These are phyloP conservation scores for Solanum lignicaule DNA, from an alignment of 257 asterid species.

Conservation along the genomic window DNA sequence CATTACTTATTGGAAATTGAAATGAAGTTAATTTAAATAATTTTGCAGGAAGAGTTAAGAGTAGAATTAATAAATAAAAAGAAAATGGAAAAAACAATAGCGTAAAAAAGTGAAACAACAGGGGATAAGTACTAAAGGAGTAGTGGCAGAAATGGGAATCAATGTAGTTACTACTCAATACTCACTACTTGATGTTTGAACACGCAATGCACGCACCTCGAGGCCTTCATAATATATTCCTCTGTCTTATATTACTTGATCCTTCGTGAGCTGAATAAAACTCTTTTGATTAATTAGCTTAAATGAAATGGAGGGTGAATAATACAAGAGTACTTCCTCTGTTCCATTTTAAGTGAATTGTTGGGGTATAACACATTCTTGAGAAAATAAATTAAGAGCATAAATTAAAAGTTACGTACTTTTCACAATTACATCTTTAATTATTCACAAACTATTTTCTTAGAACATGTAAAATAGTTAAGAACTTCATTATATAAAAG, in stretches of 20 bases:
- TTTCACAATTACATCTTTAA: neutral
- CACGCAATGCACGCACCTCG: conserved; percentile 2
- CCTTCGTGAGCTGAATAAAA: too few species aligned
- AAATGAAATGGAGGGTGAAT: neutral
- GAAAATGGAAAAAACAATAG: neutral
- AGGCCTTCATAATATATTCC: neutral
- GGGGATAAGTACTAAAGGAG: neutral
- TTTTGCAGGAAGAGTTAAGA: neutral
- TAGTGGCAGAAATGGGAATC: neutral
- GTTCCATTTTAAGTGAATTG: neutral
- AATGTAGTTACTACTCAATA: conserved; percentile 1
- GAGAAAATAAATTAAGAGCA: neutral
- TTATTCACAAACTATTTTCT: neutral
- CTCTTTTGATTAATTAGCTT: neutral
- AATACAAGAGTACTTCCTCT: too few species aligned
- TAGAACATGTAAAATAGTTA: neutral
- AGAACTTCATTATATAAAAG: too few species aligned
- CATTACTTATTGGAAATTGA: conserved; percentile 14
- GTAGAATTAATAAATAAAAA: neutral
- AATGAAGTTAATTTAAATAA: neutral
- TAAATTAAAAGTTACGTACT: neutral
- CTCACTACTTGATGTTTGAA: neutral
- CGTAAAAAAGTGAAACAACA: conserved; percentile 2
- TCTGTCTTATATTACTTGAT: neutral
- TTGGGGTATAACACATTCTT: neutral